A percentile compares a stretch with the other conserved stretches of the same genome.
phyloP scores from a whole-genome alignment of 805 yeast genomes.

The Priceomyces medius region DNA sequence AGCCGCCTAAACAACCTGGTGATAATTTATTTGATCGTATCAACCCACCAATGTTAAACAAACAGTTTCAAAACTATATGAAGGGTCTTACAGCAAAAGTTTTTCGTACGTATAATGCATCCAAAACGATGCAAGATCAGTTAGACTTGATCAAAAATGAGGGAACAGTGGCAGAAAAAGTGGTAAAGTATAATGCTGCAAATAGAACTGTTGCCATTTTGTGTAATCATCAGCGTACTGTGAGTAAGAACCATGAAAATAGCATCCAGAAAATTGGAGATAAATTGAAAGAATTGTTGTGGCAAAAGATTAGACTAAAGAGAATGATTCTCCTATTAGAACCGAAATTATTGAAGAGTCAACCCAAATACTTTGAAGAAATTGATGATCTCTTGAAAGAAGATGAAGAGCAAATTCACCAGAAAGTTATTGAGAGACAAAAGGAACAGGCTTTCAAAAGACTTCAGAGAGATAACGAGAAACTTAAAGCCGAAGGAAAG shows the following conservation, averaged over 20 bases:
- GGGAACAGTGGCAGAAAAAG: constrained; percentile 85
- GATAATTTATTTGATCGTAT: constrained; percentile 90
- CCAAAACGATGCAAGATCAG: constrained; percentile 95
- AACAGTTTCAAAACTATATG: constrained; percentile 86
- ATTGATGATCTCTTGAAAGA: constrained; percentile 65
- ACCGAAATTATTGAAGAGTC: constrained; percentile 48
- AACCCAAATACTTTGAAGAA: constrained; percentile 63
- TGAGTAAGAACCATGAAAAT: constrained; percentile 78
- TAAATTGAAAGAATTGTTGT: constrained; percentile 72
- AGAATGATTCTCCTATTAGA: constrained; percentile 69
- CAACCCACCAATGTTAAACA: constrained; percentile 79
- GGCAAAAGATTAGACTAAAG: constrained; percentile 79
- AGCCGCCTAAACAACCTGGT: constrained; percentile 85
- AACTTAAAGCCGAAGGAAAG: constrained; percentile 56
- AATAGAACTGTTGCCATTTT: constrained; percentile 92
- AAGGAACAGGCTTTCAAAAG: constrained; percentile 62
- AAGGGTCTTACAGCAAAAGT: constrained; percentile 94
- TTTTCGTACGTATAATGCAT: constrained; percentile 95
- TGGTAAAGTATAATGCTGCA: constrained; percentile 88
- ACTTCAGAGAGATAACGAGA: constrained; percentile 76
- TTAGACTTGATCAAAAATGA: constrained; percentile 79
- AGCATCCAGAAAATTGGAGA: constrained; percentile 78
- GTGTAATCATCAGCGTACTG: constrained; percentile 96
- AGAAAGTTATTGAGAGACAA: constrained; percentile 61
- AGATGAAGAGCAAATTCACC: constrained; percentile 59